A percentile compares a stretch with the other conserved stretches of the same genome.
Conservation (phyloP, 2,329 filamentous ascomycete genomes). For the Alternaria alternata region DNA sequence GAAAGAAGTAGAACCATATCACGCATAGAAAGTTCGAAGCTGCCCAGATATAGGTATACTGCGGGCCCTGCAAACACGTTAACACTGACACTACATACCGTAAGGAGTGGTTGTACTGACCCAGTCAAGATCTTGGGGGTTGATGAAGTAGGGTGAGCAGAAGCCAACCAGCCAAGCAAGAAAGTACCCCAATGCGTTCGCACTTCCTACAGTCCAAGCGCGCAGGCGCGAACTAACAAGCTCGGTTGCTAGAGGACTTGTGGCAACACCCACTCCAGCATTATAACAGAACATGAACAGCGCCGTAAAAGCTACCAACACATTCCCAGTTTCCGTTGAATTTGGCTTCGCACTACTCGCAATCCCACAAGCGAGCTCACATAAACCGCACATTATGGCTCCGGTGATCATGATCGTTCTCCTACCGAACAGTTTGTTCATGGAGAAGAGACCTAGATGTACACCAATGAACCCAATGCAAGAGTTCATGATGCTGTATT, state of each 20-base stretch:
- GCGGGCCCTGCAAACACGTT: conserved; percentile 22
- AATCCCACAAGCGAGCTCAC: conserved; percentile 57
- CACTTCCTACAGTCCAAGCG: conserved; percentile 48
- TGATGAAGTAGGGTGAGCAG: conserved; percentile 53
- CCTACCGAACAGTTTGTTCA: conserved; percentile 58
- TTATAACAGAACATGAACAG: conserved; percentile 51
- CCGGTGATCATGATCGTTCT: conserved; percentile 60
- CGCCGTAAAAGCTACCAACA: conserved; percentile 46
- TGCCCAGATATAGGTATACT: conserved; percentile 39
- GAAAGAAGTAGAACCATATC: conserved; percentile 67
- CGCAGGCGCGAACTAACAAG: conserved; percentile 45
- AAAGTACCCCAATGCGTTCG: conserved; percentile 46
- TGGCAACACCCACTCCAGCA: conserved; percentile 44
- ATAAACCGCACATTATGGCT: conserved; percentile 54
- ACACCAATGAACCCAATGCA: conserved; percentile 60
- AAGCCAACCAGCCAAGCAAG: conserved; percentile 49
- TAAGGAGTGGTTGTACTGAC: conserved; percentile 32
- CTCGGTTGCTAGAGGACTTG: conserved; percentile 43
- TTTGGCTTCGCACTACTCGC: conserved; percentile 35
- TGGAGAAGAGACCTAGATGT: conserved; percentile 59
- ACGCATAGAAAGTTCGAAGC: conserved; percentile 56
- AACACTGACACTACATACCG: not conserved
- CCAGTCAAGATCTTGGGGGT: conserved; percentile 49
- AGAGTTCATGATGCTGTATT: conserved; percentile 60
- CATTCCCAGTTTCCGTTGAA: conserved; percentile 32